Evolutionary conservation across 345 rosid species (phyloP).

Genomic region (Brassica napus): Da-Ae NC_063440.1:13124001-13124500

Average conservation of each 20-base stretch:
- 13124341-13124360: conserved; percentile 20
- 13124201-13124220: conserved; percentile 44
- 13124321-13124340: conserved; percentile 55
- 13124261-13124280: conserved; percentile 92
- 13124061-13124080: conserved; percentile 60
- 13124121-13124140: neutral
- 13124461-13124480: conserved; percentile 73
- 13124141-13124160: neutral
- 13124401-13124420: conserved; percentile 16
- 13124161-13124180: neutral
- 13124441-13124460: conserved; percentile 47
- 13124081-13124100: conserved; percentile 56
- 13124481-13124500: conserved; percentile 52
- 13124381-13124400: neutral
- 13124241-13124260: conserved; percentile 72
- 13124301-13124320: conserved; percentile 66
- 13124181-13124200: neutral
- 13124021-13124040: conserved; percentile 77
- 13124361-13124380: neutral
- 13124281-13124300: conserved; percentile 82
- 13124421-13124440: conserved; percentile 46
- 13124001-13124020: conserved; percentile 65
- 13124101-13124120: conserved; percentile 54
- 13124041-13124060: conserved; percentile 67
- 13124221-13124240: conserved; percentile 56